Base-by-base conservation (phyloP, 495 filamentous ascomycete species). In the Pyrenopolyporus hunteri region DNA sequence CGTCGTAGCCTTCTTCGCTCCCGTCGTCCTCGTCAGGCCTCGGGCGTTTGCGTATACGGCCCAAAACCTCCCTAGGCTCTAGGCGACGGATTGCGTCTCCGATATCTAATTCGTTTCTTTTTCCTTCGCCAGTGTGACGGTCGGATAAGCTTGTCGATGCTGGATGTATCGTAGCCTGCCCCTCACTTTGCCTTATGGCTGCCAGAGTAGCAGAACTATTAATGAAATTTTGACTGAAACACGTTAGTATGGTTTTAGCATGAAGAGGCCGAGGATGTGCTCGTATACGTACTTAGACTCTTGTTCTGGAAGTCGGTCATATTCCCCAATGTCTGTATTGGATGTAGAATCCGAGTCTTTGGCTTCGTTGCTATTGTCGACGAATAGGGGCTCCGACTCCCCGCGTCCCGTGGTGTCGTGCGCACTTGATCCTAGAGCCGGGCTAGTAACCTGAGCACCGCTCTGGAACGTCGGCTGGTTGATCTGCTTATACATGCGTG, bases 151-250 rank as follows among this genome's bases (percentile, higher is more conserved):
- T n/a, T 36, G 22, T 26, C 14, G 32, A 17, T 46, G n/a, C 10
- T 1, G 49, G 22, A 19, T 10, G 16, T 11, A 29, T 8, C 13
- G 9, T n/a, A 20, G 19, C 17, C 4, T 42, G 13, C 10, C 10
- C 52, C 29, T 71, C 69, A 5, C 63, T 64, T 42, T 50, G 57
- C 43, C 59, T 67, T 16, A 67, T 66, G 1, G 66, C 69, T 35
- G 63, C 57, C 10, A 71, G 43, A n/a, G 46, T 32, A 13, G 50
- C 32, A 17, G 37, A 25, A 19, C 39, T 55, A 48, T 59, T 40
- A 39, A 71, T 71, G n/a, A 67, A 64, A 47, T 43, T 67, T 53
- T 42, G 57, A 26, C 69, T 71, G 25, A 4, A 13, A 32, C 11
- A 13, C 48, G 44, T 71, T 49, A 71, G 66, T 19, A 46, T 28